A percentile compares a stretch with the other conserved stretches of the same genome.
Evolutionary conservation across 148 eudicot species (phyloP).

Genomic region (Suaeda aralocaspica): DNA sequence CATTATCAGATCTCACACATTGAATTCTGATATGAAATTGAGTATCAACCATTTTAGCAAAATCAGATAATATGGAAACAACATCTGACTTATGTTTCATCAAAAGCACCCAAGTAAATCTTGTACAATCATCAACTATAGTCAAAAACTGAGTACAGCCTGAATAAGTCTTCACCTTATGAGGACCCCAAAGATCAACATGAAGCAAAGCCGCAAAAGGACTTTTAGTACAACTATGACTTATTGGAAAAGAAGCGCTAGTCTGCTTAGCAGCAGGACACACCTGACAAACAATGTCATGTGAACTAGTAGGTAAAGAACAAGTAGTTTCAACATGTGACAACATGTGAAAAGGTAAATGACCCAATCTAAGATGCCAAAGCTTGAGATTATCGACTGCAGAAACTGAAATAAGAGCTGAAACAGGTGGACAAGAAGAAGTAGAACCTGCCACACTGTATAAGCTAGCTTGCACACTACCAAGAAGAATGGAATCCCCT

Average conservation of each 20-base stretch:
- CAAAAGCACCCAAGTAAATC: constrained; percentile 4
- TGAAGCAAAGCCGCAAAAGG: not conserved
- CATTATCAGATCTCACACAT: not conserved
- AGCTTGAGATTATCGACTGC: not conserved
- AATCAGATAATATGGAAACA: not conserved
- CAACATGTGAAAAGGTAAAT: no score
- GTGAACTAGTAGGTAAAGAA: not conserved
- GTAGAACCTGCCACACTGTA: not conserved
- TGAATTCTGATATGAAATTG: not conserved
- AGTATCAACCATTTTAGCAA: not conserved
- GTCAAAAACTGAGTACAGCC: not conserved
- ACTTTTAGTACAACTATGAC: not conserved
- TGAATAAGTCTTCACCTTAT: not conserved
- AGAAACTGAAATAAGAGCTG: no score
- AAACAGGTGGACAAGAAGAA: no score
- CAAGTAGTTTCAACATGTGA: not conserved
- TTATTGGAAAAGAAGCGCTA: not conserved
- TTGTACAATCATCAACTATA: constrained; percentile 10
- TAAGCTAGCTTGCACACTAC: not conserved
- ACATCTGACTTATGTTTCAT: not conserved
- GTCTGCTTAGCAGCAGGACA: not conserved
- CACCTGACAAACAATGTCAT: not conserved
- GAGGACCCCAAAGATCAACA: not conserved
- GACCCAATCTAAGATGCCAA: not conserved
- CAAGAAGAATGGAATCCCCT: not conserved